Conservation (phyloP, 2,329 filamentous ascomycete genomes). For the Colletotrichum aenigma region DNA sequence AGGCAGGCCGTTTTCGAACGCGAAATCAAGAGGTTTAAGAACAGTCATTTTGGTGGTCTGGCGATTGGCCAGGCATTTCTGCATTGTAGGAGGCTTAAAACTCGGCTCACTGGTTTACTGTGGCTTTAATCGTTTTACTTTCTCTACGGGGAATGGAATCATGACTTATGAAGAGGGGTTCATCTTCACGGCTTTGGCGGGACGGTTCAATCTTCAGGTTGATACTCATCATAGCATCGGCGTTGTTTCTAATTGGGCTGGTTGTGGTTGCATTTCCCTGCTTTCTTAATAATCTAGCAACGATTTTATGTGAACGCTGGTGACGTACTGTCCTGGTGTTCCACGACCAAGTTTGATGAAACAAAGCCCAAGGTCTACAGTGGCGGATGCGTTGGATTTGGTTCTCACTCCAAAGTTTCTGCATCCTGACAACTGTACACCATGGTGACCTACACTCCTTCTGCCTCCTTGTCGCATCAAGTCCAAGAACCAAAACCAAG, state of each 20-base stretch:
- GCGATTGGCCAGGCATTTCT: background rate
- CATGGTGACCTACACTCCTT: background rate
- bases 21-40: background rate
- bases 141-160: background rate
- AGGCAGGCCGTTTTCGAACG: background rate
- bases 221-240: conserved; percentile 20
- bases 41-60: background rate
- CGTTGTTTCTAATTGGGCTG: conserved; percentile 3
- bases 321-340: background rate
- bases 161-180: conserved; percentile 12
- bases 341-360: background rate
- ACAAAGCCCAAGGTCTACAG: no score
- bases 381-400: background rate
- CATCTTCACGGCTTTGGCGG: conserved; percentile 7
- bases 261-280: background rate
- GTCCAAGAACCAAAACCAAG: background rate
- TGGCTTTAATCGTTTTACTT: background rate
- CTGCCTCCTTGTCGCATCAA: background rate
- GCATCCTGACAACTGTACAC: background rate
- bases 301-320: background rate
- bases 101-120: background rate
- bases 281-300: background rate
- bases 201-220: conserved; percentile 1
- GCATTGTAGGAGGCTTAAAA: background rate
- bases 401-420: background rate